Evolutionary conservation across 768 basidiomycete genomes (phyloP), one percentile per base, ranked within the genome.

Genomic region (Kwoniella sp.): DNA sequence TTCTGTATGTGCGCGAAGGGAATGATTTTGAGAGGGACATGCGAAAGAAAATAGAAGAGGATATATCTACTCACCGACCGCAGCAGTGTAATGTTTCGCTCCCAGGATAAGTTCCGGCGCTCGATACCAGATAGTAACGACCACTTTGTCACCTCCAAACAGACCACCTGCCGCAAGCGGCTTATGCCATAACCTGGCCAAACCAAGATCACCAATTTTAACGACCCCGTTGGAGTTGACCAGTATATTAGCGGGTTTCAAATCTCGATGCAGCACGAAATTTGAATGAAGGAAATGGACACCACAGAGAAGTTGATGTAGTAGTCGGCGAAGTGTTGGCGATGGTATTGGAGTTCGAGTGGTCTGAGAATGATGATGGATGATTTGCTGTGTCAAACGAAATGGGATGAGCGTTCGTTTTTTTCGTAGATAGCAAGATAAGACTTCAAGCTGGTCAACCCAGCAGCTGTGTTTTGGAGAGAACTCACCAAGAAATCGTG

Each of bases 111-210:
- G 86, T 77, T 99, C 96, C 0, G 96, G 96, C 7, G 92, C 92
- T 56, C 96, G 90, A 78, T 99, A 99, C 96, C 96, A 98, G 74
- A 99, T 98, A 0, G 96, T 99, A 13, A 99, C 96, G 36, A 98
- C 96, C 26, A 99, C 94, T 74, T 98, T 98, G 81, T 99, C 96
- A 17, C 94, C 94, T 0, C 88, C 87, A 77, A 91, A 92, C 1
- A 99, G 83, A 52, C 76, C 76, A 1, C 68, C 65, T 1, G 90
- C 88, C 68, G 96, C 93, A 1, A 99, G 84, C 6, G 96, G 96
- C 64, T 92, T 88, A 74, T 92, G 89, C 62, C 90, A 88, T 29
- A 98, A 84, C 30, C 96, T 86, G 0, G 96, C 96, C 17, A 99
- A 86, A 24, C 96, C 96, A 1, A 98, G 83, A 78, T 99, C 96